Evolutionary conservation across 257 asterid genomes (phyloP).

Genomic region (Catharanthus roseus): DNA sequence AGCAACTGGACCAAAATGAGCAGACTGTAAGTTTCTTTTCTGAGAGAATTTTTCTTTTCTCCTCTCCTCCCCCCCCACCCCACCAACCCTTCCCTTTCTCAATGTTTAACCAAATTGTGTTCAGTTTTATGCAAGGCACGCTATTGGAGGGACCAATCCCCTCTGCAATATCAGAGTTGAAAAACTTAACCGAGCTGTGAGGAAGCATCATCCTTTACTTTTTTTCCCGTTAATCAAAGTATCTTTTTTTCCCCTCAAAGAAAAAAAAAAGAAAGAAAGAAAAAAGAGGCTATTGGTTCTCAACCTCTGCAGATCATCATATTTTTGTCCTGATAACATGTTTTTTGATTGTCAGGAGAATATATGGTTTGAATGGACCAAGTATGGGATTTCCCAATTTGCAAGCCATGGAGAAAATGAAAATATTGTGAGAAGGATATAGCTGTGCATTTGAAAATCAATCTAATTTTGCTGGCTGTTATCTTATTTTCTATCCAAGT

Average conservation of each 20-base stretch:
- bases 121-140: constrained; percentile 81
- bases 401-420: constrained; percentile 21
- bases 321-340: neutral
- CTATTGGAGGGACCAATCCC: constrained; percentile 78
- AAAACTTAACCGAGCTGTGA: constrained; percentile 49
- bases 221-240: neutral
- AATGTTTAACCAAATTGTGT: constrained; percentile 20
- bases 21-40: constrained; percentile 52
- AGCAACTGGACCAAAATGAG: constrained; percentile 60
- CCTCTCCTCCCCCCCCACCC: too few species aligned
- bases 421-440: constrained; percentile 45
- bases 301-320: neutral
- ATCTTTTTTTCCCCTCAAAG: neutral
- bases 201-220: constrained; percentile 22
- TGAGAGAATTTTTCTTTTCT: neutral
- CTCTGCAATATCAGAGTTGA: constrained; percentile 39
- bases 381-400: constrained; percentile 51
- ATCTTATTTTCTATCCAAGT: constrained; percentile 3
- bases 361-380: constrained; percentile 55
- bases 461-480: neutral
- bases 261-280: too few species aligned
- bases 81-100: too few species aligned
- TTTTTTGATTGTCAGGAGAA: constrained; percentile 50
- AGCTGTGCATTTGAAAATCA: constrained; percentile 3
- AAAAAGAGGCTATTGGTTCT: neutral